Evolutionary conservation across 2,329 filamentous ascomycete species (phyloP).

Genomic region (Penicillium sp.): DNA sequence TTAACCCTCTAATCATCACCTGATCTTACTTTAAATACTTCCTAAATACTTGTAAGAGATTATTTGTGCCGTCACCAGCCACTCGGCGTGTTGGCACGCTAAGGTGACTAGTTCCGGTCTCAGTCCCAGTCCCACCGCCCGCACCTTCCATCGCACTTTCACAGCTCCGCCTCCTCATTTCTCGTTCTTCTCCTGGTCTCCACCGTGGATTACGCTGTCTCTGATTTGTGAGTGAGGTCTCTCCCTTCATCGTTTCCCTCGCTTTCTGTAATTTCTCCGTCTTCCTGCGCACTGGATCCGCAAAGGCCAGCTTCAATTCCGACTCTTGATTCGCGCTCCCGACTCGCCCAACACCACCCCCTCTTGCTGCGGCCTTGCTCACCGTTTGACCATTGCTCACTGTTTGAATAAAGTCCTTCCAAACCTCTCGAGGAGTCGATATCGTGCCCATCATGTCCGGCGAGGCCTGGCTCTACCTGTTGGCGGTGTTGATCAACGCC

Average conservation of each 20-base stretch:
- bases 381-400: slow-evolving; percentile 5
- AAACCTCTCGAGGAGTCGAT: slow-evolving; percentile 9
- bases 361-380: slow-evolving; percentile 4
- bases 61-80: neutral
- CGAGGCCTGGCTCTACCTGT: slow-evolving; percentile 96
- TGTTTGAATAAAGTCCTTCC: neutral
- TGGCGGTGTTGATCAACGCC: slow-evolving; percentile 98
- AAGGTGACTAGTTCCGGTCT: neutral
- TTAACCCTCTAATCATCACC: neutral
- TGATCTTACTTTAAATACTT: neutral
- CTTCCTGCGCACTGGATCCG: slow-evolving; percentile 16
- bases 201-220: neutral
- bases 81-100: neutral
- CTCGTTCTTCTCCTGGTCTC: neutral
- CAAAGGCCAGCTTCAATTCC: slow-evolving; percentile 27
- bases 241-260: neutral
- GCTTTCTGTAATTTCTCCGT: slow-evolving; percentile 17
- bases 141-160: slow-evolving; percentile 1
- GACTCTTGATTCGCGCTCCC: slow-evolving; percentile 11
- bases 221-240: slow-evolving; percentile 19
- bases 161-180: slow-evolving; percentile 8
- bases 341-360: neutral
- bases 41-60: too few relatives aligned
- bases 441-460: slow-evolving; percentile 69
- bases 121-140: neutral